Percentiles rank a stretch among this genome's conserved stretches.
Conservation (phyloP, 2,329 filamentous ascomycete genomes). For the Biscogniauxia marginata region DNA sequence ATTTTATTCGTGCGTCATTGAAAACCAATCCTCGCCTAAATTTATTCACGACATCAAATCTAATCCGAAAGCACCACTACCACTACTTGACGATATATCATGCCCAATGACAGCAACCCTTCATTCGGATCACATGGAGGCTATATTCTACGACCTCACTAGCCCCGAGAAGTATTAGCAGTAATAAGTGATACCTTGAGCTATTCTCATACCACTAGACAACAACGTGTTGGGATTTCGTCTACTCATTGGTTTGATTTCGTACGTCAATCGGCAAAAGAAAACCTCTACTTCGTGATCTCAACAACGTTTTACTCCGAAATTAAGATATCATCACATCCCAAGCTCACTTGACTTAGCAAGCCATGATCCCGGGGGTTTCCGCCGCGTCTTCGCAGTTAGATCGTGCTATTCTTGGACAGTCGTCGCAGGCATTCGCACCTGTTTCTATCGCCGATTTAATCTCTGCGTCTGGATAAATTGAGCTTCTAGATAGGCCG, state of each 20-base stretch:
- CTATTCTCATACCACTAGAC: background rate
- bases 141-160: too few relatives aligned
- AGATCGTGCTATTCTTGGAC: background rate
- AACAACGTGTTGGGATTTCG: background rate
- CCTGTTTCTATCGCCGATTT: background rate
- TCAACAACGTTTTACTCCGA: background rate
- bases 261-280: too few relatives aligned
- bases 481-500: background rate
- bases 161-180: too few relatives aligned
- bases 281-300: background rate
- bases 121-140: too few relatives aligned
- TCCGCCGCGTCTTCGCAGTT: background rate
- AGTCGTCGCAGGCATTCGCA: background rate
- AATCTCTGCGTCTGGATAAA: background rate
- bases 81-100: too few relatives aligned
- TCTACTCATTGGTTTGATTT: background rate
- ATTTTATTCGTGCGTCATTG: too few relatives aligned
- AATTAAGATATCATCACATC: background rate
- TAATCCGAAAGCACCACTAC: too few relatives aligned
- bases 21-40: too few relatives aligned
- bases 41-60: too few relatives aligned
- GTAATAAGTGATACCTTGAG: too few relatives aligned
- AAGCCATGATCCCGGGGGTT: background rate
- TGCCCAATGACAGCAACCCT: too few relatives aligned
- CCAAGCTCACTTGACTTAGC: background rate